phyloP scores from a whole-genome alignment of 495 filamentous ascomycete species.

The Neurospora hispaniola region DNA sequence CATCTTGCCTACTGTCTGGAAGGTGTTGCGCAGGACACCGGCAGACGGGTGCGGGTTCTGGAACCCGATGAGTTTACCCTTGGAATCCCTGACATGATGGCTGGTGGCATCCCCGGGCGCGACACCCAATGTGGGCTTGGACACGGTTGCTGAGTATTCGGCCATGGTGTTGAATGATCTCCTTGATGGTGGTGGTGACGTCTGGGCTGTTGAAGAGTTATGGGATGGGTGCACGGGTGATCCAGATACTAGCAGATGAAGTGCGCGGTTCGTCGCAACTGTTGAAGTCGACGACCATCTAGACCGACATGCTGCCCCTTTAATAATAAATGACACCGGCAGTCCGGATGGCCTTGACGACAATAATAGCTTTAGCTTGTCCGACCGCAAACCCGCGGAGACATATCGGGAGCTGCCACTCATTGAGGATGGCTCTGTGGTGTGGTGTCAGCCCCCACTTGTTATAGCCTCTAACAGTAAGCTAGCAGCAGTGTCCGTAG shows the following conservation, averaged over 20 bases:
- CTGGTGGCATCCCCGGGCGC: slow-evolving; percentile 18
- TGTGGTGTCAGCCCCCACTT: neutral
- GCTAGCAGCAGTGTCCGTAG: neutral
- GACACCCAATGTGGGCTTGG: slow-evolving; percentile 10
- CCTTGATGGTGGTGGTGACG: neutral
- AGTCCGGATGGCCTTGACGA: neutral
- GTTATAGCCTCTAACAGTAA: neutral
- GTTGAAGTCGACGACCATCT: neutral
- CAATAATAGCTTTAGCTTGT: neutral
- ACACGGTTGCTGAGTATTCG: slow-evolving; percentile 9
- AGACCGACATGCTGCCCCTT: neutral
- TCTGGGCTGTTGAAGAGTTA: neutral
- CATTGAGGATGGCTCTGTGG: neutral
- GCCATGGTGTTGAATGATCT: slow-evolving; percentile 4
- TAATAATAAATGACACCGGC: neutral
- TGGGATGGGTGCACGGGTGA: neutral
- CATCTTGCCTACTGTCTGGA: slow-evolving; percentile 1
- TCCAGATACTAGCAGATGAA: neutral
- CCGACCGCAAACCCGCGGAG: neutral
- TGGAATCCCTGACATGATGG: slow-evolving; percentile 26
- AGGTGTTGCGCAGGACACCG: neutral
- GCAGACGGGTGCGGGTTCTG: slow-evolving; percentile 26
- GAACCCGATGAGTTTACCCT: slow-evolving; percentile 25
- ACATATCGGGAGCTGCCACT: neutral
- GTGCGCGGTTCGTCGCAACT: neutral